Evolutionary conservation across 2,329 filamentous ascomycete genomes (phyloP), one percentile per base, ranked within the genome.

Genomic region (Zymoseptoria brevis): DNA sequence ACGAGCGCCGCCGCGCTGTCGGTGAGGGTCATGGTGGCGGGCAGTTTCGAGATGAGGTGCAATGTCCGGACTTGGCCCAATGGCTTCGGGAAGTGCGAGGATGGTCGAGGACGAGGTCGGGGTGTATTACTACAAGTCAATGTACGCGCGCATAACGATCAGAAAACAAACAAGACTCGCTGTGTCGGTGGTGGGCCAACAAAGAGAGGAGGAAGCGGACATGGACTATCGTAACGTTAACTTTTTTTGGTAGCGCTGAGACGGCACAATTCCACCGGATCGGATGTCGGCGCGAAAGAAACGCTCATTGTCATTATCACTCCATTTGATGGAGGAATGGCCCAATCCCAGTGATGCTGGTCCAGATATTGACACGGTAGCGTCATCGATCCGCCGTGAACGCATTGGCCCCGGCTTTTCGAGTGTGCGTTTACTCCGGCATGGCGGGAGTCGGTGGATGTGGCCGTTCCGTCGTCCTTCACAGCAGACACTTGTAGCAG

Each of bases 1-100:
- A 74, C 74, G 54, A 78, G 66, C 45, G 73, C 71, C 55, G 74
- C 70, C 19, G 76, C 72, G 41, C 74, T 71, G 54, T 70, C 70
- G 35, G 71, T 67, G 48, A 78, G 59, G 29, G 73, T 58, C 60
- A 62, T 62, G 26, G 19, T 58, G 41, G 29, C 19, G 41, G 19
- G n/a, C n/a, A 9, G 8, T 4, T 30, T 24, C 19, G 24, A 19
- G 22, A 8, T 35, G 30, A 19, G n/a, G 16, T 29, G 7, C 11
- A 35, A 30, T 26, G 8, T 54, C 24, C 35, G 50, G 21, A 53
- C 13, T 70, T 52, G 68, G 70, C 51, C 73, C 62, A 48, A 78
- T 68, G 60, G 60, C 65, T 66, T 49, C 26, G 26, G 19, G 21
- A 21, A 54, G 26, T 45, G 54, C 19, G 53, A 22, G 50, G 26